These are phyloP conservation scores for Nepenthes alata DNA, from an alignment of 179 eudicot genomes.

Conservation along the genomic window DNA sequence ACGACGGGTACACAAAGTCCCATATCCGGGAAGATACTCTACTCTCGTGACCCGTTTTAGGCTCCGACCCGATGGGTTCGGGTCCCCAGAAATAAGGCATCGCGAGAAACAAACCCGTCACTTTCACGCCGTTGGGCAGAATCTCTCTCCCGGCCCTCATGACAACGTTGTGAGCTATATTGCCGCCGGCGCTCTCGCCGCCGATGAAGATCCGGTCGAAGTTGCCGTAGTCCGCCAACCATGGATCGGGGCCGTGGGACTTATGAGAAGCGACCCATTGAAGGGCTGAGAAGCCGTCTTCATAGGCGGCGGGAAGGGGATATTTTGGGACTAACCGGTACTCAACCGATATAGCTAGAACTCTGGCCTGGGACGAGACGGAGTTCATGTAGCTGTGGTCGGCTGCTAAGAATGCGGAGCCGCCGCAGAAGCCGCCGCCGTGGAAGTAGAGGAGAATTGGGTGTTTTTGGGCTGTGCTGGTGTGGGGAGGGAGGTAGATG, in stretches of 20 bases:
- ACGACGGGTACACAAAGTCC: constrained; percentile 27
- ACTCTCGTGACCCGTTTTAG: constrained; percentile 2
- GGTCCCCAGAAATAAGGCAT: constrained; percentile 10
- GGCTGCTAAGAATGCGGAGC: constrained; percentile 17
- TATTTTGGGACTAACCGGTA: constrained; percentile 29
- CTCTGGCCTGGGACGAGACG: constrained; percentile 13
- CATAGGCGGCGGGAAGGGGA: constrained; percentile 30
- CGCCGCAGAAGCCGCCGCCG: constrained; percentile 32
- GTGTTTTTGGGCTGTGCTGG: constrained; percentile 5
- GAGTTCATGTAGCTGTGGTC: constrained; percentile 21
- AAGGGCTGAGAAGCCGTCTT: constrained; percentile 16
- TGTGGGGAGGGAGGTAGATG: constrained; percentile 15
- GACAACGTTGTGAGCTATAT: constrained; percentile 25
- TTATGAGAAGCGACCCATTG: constrained; percentile 24
- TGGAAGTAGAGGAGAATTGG: constrained; percentile 28
- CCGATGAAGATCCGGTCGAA: constrained; percentile 17
- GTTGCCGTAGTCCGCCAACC: constrained; percentile 21
- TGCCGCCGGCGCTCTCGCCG: constrained; percentile 38
- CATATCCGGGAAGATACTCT: constrained; percentile 14
- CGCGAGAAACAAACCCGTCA: constrained; percentile 15
- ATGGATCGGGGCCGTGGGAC: constrained; percentile 10
- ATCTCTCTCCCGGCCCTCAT: constrained; percentile 12
- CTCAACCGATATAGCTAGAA: constrained; percentile 23
- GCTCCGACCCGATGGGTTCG: constrained; percentile 4
- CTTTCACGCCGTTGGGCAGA: not conserved